phyloP scores from a whole-genome alignment of 2,329 filamentous ascomycete species.

The Nemania abortiva region DNA sequence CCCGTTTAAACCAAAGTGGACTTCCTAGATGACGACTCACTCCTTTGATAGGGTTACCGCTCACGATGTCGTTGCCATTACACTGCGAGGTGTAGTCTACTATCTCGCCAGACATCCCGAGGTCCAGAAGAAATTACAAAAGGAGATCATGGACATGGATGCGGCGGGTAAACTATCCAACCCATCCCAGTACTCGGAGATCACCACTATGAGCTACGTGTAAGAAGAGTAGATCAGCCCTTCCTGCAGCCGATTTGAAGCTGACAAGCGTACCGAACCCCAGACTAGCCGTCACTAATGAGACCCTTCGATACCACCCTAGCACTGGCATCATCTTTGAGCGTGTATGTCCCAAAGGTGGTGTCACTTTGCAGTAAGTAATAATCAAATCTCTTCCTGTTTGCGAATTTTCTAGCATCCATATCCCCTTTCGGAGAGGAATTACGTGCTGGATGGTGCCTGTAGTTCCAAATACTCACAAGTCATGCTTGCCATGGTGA shows the following conservation, averaged over 20 bases:
- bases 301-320: constrained; percentile 58
- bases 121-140: constrained; percentile 22
- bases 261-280: background rate
- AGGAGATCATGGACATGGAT: constrained; percentile 17
- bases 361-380: constrained; percentile 59
- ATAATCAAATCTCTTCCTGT: background rate
- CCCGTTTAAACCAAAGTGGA: background rate
- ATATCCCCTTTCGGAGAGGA: background rate
- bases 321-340: constrained; percentile 70
- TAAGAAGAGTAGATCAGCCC: constrained; percentile 8
- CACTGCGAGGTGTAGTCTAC: constrained; percentile 30
- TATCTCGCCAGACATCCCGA: constrained; percentile 29
- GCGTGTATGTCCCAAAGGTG: constrained; percentile 68
- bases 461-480: constrained; percentile 3
- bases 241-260: background rate
- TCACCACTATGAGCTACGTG: constrained; percentile 26
- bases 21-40: constrained; percentile 1
- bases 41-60: constrained; percentile 23
- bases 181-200: constrained; percentile 28
- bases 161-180: constrained; percentile 9
- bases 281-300: constrained; percentile 25
- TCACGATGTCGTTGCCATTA: constrained; percentile 36
- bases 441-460: background rate
- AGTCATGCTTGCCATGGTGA: background rate
- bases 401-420: background rate